Evolutionary conservation across 306 rosid species (phyloP).

Genomic region (Vigna trinervia): DNA sequence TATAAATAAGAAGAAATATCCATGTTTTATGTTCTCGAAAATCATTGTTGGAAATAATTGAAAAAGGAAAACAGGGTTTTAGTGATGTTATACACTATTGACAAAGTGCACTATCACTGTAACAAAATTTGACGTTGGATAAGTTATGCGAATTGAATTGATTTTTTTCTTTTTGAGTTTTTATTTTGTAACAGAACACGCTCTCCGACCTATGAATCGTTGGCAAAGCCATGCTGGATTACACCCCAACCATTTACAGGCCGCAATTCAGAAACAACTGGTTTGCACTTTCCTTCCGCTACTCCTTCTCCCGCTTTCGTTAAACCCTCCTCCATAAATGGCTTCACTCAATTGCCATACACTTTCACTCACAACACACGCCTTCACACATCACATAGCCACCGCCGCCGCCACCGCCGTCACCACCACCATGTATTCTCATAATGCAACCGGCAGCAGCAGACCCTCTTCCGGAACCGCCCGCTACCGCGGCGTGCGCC

Average conservation of each 20-base stretch:
- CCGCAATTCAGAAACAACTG: constrained; percentile 49
- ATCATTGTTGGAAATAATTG: constrained; percentile 20
- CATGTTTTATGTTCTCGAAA: not conserved
- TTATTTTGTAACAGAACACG: constrained; percentile 25
- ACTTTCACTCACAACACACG: not conserved
- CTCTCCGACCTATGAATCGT: constrained; percentile 38
- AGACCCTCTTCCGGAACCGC: constrained; percentile 33
- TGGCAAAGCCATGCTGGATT: constrained; percentile 45
- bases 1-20: not conserved
- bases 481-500: constrained; percentile 55
- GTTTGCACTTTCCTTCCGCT: constrained; percentile 48
- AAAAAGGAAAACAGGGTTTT: not conserved
- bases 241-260: constrained; percentile 48
- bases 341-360: constrained; percentile 42
- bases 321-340: constrained; percentile 39
- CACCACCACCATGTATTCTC: constrained; percentile 35
- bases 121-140: constrained; percentile 3
- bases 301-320: constrained; percentile 7
- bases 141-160: not conserved
- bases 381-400: not conserved
- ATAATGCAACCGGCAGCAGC: constrained; percentile 15
- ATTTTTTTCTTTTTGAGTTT: not conserved
- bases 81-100: constrained; percentile 18
- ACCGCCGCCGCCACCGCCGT: not conserved
- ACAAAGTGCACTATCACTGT: constrained; percentile 23